Base-by-base conservation (phyloP, 164 flowering plant genomes). In the Nymphaea colorata region DNA sequence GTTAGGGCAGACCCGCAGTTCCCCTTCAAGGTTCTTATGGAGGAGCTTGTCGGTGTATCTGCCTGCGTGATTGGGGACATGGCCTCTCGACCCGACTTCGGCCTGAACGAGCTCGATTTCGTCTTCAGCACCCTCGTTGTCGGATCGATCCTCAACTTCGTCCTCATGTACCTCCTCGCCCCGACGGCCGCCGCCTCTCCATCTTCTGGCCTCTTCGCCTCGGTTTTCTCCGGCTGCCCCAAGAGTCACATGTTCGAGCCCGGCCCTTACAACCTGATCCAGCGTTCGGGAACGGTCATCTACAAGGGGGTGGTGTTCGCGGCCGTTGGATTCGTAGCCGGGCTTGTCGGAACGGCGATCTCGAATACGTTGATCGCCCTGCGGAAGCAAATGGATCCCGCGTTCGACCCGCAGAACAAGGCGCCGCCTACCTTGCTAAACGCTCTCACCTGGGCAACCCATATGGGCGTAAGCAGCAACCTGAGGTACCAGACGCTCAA, bases 11-110 rank as follows among this genome's bases (percentile, higher is more conserved):
- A 93, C 77, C 97, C 96, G 0, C 96, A 93, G 70, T 93, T 93
- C 74, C 98, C 98, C 0, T 93, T 93, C 79, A 93, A 93, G 81
- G 94, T 93, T 47, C 72, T 91, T 12, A 93, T 93, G 97, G 98
- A 91, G 73, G 96, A 93, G 67, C 43, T 93, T 64, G 97, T 91
- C 0, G 97, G 98, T 0, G 93, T 93, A 0, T 81, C 74, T 10
- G 76, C 98, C 16, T 82, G 88, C 61, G 90, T 87, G 14, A 64
- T 87, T 3, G 97, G 98, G 0, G 96, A 91, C 77, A 91, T 91
- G 98, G 93, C 97, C 3, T 86, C 94, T 14, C 91, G 98, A 12
- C 97, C 98, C 2, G 91, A 93, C 67, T 91, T 91, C 66, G 96
- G 98, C 3, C 86, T 93, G 64, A 87, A 93, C 60, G 98, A 93